These are phyloP conservation scores for Leishmania aethiopica DNA, from an alignment of 208 protist species.

Conservation along the genomic window DNA sequence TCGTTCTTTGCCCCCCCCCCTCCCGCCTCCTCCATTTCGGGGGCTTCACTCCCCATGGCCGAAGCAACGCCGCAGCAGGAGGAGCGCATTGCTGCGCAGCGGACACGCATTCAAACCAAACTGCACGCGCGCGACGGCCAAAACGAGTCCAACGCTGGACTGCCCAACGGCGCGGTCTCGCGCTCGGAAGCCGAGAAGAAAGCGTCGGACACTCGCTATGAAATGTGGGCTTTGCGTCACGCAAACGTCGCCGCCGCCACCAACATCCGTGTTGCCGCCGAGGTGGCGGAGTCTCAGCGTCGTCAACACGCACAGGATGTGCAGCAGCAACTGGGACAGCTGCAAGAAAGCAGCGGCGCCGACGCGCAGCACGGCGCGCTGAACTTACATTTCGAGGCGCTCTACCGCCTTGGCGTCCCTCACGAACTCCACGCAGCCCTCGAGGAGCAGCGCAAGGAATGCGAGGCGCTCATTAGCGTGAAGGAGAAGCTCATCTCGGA, in stretches of 20 bases:
- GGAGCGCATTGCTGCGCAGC: slow-evolving; percentile 62
- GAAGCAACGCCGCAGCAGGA: slow-evolving; percentile 40
- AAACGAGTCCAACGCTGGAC: slow-evolving; percentile 6
- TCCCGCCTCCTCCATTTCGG: not conserved
- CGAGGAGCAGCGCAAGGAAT: slow-evolving; percentile 73
- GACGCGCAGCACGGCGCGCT: slow-evolving; percentile 72
- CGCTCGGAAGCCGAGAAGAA: slow-evolving; percentile 40
- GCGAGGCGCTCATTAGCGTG: slow-evolving; percentile 67
- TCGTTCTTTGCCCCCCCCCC: not conserved
- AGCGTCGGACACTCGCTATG: slow-evolving; percentile 45
- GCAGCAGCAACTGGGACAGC: slow-evolving; percentile 37
- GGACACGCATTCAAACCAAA: slow-evolving; percentile 42
- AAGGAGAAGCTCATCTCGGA: slow-evolving; percentile 91
- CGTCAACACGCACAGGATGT: slow-evolving; percentile 51
- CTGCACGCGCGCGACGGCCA: slow-evolving; percentile 8
- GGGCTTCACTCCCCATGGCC: slow-evolving; percentile 5
- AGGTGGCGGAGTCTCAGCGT: slow-evolving; percentile 73
- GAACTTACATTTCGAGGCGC: slow-evolving; percentile 85
- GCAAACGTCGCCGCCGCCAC: slow-evolving; percentile 60
- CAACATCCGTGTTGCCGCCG: slow-evolving; percentile 54
- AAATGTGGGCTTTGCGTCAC: slow-evolving; percentile 49
- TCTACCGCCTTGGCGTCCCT: slow-evolving; percentile 84
- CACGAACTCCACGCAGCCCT: slow-evolving; percentile 88
- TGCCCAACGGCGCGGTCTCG: not conserved
- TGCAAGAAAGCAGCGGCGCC: slow-evolving; percentile 61